Conservation (phyloP, 805 yeast species). For the Wickerhamiella azymoides region DNA sequence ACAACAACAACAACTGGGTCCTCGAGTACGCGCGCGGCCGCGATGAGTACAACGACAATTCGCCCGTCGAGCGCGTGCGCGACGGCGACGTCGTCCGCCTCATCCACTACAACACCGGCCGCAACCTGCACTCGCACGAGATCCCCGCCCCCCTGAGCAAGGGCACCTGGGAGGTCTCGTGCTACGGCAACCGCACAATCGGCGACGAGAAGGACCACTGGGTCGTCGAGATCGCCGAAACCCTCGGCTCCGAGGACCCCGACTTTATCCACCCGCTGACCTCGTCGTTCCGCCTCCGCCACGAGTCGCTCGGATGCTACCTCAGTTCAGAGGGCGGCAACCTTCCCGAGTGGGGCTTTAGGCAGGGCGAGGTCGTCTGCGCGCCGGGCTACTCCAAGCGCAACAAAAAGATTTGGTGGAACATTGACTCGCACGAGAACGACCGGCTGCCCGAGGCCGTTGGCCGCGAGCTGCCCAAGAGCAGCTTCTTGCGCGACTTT, state of each 20-base stretch:
- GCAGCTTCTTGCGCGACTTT: slow-evolving; percentile 54
- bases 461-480: slow-evolving; percentile 32
- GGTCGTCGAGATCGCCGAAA: slow-evolving; percentile 69
- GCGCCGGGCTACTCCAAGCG: slow-evolving; percentile 30
- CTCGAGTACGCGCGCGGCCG: slow-evolving; percentile 32
- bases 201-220: slow-evolving; percentile 88
- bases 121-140: slow-evolving; percentile 76
- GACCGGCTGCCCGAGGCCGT: slow-evolving; percentile 31
- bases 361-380: slow-evolving; percentile 93
- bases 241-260: slow-evolving; percentile 33
- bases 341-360: slow-evolving; percentile 94
- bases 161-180: slow-evolving; percentile 88
- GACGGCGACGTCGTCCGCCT: slow-evolving; percentile 69
- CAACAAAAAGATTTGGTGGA: slow-evolving; percentile 70
- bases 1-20: slow-evolving; percentile 68
- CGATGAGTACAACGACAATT: slow-evolving; percentile 27
- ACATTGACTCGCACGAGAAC: slow-evolving; percentile 56
- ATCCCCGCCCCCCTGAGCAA: slow-evolving; percentile 89
- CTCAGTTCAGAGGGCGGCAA: slow-evolving; percentile 78
- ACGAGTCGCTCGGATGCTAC: slow-evolving; percentile 78
- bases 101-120: slow-evolving; percentile 66
- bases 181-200: slow-evolving; percentile 63
- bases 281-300: slow-evolving; percentile 55
- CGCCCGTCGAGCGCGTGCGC: slow-evolving; percentile 32
- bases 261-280: slow-evolving; percentile 54